Evolutionary conservation across 1,284 basidiomycete species (phyloP).

Genomic region (Sanghuangporus weigelae): DNA sequence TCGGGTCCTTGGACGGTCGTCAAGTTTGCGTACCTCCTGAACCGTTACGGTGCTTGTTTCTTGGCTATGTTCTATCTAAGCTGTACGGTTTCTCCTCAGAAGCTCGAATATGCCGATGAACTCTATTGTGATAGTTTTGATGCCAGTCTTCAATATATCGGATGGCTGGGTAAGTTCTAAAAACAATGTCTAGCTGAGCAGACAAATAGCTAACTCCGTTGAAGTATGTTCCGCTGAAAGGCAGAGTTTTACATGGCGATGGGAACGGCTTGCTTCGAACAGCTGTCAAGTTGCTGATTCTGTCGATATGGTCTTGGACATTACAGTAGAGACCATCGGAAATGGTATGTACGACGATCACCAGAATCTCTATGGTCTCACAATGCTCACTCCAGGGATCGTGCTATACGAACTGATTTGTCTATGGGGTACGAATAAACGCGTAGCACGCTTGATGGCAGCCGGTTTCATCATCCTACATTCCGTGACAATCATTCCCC

Average conservation of each 20-base stretch:
- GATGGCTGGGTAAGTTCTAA: background rate
- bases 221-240: background rate
- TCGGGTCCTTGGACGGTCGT: background rate
- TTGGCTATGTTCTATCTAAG: background rate
- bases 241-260: background rate
- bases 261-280: background rate
- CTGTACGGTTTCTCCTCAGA: background rate
- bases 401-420: conserved; percentile 3
- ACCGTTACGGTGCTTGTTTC: background rate
- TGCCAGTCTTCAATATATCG: background rate
- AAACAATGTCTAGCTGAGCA: background rate
- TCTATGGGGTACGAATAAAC: background rate
- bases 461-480: conserved; percentile 2
- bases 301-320: background rate
- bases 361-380: background rate
- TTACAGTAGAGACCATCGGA: background rate
- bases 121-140: background rate
- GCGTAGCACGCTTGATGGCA: background rate
- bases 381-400: background rate
- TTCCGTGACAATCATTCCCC: background rate
- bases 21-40: background rate
- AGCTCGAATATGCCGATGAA: background rate
- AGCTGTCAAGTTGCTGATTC: background rate
- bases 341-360: background rate
- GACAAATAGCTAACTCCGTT: background rate